These are phyloP conservation scores for Zygotorulaspora mrakii DNA, from an alignment of 1,139 yeast genomes.

Conservation along the genomic window DNA sequence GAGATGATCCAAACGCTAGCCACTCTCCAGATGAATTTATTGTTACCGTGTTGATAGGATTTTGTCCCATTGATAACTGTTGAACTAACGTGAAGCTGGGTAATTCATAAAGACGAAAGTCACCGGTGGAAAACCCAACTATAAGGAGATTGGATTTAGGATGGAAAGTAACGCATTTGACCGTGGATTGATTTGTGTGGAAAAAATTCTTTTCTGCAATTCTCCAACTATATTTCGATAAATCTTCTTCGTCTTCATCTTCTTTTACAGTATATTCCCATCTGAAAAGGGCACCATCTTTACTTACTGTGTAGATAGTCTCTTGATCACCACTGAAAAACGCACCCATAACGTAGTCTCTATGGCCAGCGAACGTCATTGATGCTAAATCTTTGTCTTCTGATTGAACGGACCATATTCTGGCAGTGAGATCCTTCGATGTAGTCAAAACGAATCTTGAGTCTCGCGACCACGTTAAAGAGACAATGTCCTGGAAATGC, in stretches of 20 bases:
- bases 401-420: slow-evolving; percentile 73
- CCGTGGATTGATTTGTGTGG: slow-evolving; percentile 60
- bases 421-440: slow-evolving; percentile 85
- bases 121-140: slow-evolving; percentile 90
- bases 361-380: slow-evolving; percentile 85
- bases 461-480: slow-evolving; percentile 85
- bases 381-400: slow-evolving; percentile 72
- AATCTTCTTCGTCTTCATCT: slow-evolving; percentile 40
- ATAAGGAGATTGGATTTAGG: slow-evolving; percentile 64
- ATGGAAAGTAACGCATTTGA: slow-evolving; percentile 83
- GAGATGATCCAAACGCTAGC: slow-evolving; percentile 92
- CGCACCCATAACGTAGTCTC: slow-evolving; percentile 82
- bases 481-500: slow-evolving; percentile 77
- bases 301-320: slow-evolving; percentile 81
- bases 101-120: slow-evolving; percentile 86
- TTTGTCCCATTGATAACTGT: slow-evolving; percentile 88
- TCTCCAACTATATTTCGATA: slow-evolving; percentile 62
- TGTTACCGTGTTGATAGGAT: slow-evolving; percentile 76
- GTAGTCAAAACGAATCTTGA: slow-evolving; percentile 82
- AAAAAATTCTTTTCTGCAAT: slow-evolving; percentile 75
- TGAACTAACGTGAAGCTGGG: slow-evolving; percentile 76
- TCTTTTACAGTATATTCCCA: slow-evolving; percentile 79
- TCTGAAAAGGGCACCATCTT: slow-evolving; percentile 89
- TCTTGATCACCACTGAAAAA: slow-evolving; percentile 86
- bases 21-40: slow-evolving; percentile 89